These are phyloP conservation scores for Pythium sp. DNA, from an alignment of 352 stramenopile genomes.

Conservation along the genomic window DNA sequence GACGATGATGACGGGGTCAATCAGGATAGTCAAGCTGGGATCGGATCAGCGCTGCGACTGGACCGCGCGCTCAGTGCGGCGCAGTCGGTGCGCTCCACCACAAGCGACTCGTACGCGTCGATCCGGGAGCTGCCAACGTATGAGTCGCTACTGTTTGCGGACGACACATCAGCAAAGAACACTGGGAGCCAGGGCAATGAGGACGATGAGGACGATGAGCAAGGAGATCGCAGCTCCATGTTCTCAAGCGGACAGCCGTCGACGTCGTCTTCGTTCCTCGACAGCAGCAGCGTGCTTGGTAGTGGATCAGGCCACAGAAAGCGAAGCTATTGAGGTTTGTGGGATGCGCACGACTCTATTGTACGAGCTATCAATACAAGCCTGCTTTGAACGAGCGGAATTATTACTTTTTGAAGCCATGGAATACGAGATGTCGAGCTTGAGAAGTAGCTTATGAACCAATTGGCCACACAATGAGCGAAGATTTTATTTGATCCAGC, in stretches of 20 bases:
- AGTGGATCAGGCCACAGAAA: not conserved
- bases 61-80: conserved; percentile 1
- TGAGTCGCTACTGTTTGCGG: conserved; percentile 18
- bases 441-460: too few species aligned
- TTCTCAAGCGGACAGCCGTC: not conserved
- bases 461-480: too few species aligned
- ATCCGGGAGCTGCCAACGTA: conserved; percentile 14
- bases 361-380: too few species aligned
- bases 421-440: too few species aligned
- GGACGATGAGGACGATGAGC: conserved; percentile 13
- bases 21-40: not conserved
- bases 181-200: conserved; percentile 23
- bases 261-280: not conserved
- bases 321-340: not conserved
- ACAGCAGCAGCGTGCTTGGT: not conserved
- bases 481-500: too few species aligned
- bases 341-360: too few species aligned
- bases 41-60: not conserved
- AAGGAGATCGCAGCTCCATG: not conserved
- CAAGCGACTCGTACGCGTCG: conserved; percentile 33
- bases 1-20: not conserved
- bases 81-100: conserved; percentile 16
- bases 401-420: too few species aligned
- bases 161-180: conserved; percentile 5
- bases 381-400: too few species aligned